phyloP scores from a whole-genome alignment of 1,284 basidiomycete genomes.

The Pholiota adiposa region DNA sequence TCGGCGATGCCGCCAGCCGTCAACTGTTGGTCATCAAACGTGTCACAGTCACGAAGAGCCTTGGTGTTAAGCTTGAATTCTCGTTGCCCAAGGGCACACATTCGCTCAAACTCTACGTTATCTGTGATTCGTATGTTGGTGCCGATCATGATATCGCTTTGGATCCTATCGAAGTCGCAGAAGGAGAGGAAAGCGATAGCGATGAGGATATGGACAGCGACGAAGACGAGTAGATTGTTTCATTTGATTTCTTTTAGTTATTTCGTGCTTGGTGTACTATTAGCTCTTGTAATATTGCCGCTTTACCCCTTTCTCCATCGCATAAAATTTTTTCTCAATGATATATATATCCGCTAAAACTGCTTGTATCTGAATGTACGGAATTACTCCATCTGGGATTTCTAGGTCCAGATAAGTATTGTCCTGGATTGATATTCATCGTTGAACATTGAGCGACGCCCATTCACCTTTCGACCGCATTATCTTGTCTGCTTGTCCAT shows the following conservation, averaged over 20 bases:
- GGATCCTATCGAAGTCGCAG: conserved; percentile 81
- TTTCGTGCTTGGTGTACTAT: not conserved
- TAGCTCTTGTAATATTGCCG: not conserved
- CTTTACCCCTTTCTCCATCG: not conserved
- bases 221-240: conserved; percentile 40
- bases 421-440: too few relatives aligned
- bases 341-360: too few relatives aligned
- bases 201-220: conserved; percentile 72
- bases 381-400: too few relatives aligned
- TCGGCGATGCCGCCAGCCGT: conserved; percentile 78
- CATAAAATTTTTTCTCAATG: too few relatives aligned
- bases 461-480: too few relatives aligned
- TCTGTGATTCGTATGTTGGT: conserved; percentile 91
- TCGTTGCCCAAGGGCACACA: conserved; percentile 83
- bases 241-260: not conserved
- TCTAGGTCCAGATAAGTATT: too few relatives aligned
- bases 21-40: conserved; percentile 94
- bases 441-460: too few relatives aligned
- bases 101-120: conserved; percentile 86
- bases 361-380: too few relatives aligned
- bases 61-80: conserved; percentile 89
- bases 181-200: conserved; percentile 88
- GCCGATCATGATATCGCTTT: conserved; percentile 90
- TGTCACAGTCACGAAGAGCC: conserved; percentile 83
- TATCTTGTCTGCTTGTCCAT: too few relatives aligned